Base-by-base conservation (phyloP, 345 rosid genomes). In the Eucalyptus lansdowneana region DNA sequence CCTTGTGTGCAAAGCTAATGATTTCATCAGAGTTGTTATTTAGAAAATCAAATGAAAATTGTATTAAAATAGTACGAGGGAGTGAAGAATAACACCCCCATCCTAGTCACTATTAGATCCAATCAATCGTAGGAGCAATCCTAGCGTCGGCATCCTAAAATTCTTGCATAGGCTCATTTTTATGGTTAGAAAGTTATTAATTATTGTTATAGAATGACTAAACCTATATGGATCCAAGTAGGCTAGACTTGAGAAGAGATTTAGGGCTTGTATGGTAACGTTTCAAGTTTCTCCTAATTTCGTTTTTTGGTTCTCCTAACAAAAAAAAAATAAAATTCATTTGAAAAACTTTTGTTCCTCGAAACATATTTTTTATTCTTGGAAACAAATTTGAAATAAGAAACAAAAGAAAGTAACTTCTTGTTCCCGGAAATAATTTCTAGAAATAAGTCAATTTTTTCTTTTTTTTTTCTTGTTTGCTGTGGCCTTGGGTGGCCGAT, bases 371-470 rank as follows among this genome's bases (percentile, higher is more conserved):
- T 47, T 45, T 45, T 45, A 4, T 45, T 45, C 4, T 11, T 0
- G 1, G 0, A 2, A 49, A 12, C 2, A 12, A 2, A 12, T 49
- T 49, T 49, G 0, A 50, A 50, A 13, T 50, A 50, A 5, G 1
- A 50, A 50, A 49, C 4, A 12, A 50, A 49, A 50, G 4, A 50
- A 50, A 14, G 6, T 13, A 50, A n/a, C n/a, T n/a, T n/a, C n/a
- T n/a, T n/a, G n/a, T n/a, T n/a, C n/a, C n/a, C n/a, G 34, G 0
- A 1, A 49, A 50, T 0, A 14, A 5, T 50, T 50, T 50, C 7
- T 14, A 50, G 3, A 50, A 49, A 2, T 50, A 5, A 50, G 1
- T 1, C 2, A 50, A 50, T 50, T 50, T 50, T 50, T 50, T 50
- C 0, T 50, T 5, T 50, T 50, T 6, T 50, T 50, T 49, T 50